Base-by-base conservation (phyloP, 106 monocot genomes). In the Acorus gramineus region DNA sequence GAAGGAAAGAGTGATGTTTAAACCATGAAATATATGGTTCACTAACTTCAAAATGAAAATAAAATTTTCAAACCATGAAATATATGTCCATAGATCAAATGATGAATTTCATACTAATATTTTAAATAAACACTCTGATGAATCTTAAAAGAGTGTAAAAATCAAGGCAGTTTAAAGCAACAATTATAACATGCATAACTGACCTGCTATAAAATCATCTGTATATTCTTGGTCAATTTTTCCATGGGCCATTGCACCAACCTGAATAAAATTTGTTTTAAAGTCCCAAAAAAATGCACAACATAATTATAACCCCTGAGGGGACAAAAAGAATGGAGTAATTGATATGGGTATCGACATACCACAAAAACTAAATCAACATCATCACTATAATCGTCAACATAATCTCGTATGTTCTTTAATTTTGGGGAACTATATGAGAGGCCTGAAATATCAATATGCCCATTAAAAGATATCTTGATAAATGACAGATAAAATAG, bases 181-280 rank as follows among this genome's bases (percentile, higher is more conserved):
- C 28, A 28, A 28, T 28, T 28, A 28, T 28, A 28, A 28, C 28
- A 28, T 28, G 2, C 53, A 10, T 14, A 69, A 61, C 73, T 81
- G 74, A 91, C 96, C 78, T 59, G 90, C 85, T 76, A 96, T 77
- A 69, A 78, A 85, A 60, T 96, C 96, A 68, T 96, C 91, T 42
- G 73, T 66, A 45, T 85, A 79, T 63, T 91, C 90, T 14, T 76
- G 81, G 47, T 78, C 77, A 42, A 96, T 91, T 70, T 79, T 74
- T 60, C 96, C 91, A 79, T 96, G 96, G 8, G 96, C 85, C 96
- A 96, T 96, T 47, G 91, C 82, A 56, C 96, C 91, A 52, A 90
- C 87, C 95, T 96, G 62, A 11, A 69, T 9, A 61, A 60, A 12
- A 9, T 45, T 1, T 12, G 8, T 60, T 50, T 28, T 51, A 75